phyloP scores from a whole-genome alignment of 305 asterid genomes.

The Nicotiana rustica region DNA sequence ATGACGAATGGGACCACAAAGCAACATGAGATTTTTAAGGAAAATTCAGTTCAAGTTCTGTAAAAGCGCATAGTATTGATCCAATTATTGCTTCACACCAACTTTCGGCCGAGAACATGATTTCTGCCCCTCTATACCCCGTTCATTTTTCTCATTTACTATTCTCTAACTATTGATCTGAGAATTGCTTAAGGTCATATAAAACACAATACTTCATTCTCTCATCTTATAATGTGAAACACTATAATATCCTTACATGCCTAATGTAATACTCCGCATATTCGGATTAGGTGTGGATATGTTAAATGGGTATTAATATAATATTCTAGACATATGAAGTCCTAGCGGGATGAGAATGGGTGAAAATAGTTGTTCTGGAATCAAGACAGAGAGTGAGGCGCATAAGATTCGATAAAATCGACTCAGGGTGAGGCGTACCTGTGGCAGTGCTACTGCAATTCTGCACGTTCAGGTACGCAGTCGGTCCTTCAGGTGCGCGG shows the following conservation, averaged over 20 bases:
- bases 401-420: no score
- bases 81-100: conserved; percentile 33
- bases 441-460: no score
- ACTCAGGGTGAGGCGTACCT: no score
- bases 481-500: no score
- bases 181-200: neutral
- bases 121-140: neutral
- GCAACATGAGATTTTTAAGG: neutral
- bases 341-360: no score
- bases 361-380: no score
- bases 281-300: no score
- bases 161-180: neutral
- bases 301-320: no score
- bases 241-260: neutral
- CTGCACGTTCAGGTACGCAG: no score
- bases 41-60: conserved; percentile 9
- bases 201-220: neutral
- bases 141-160: neutral
- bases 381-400: no score
- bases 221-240: neutral
- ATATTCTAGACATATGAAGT: no score
- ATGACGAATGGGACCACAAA: conserved; percentile 26
- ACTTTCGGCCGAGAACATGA: conserved; percentile 12
- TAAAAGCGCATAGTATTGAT: neutral
- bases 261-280: neutral